Evolutionary conservation across 1,139 yeast genomes (phyloP), one percentile per base, ranked within the genome.

Genomic region (Suhomyces bokatorum): DNA sequence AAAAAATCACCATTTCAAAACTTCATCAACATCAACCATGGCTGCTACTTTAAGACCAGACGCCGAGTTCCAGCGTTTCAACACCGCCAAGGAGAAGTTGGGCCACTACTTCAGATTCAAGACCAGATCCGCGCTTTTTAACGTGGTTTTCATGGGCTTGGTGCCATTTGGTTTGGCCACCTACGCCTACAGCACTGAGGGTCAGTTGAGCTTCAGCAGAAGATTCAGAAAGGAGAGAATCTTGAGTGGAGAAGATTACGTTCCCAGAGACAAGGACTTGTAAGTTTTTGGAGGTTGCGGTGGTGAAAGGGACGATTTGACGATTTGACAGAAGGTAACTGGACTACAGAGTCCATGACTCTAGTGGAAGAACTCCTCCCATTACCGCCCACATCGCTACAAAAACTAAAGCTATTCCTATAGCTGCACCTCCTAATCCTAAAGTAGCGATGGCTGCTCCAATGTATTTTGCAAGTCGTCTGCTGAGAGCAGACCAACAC

Each of bases 11-110:
- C 41, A 27, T 30, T 33, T 41, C 30, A 45, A 42, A 11, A 13
- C 35, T 27, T 28, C 37, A 36, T 14, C 28, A 38, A 34, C 22
- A 14, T 12, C 37, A 20, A 44, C 35, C 27, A 74, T 74, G 79
- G 79, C 78, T 42, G 71, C 64, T 46, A 74, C 79, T 39, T 68
- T 74, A 54, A 67, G 58, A 57, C 77, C 76, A 55, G 79, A 74
- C 54, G 68, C 67, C 43, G 75, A 65, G 46, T 65, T 73, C 42
- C 73, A 70, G 57, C 65, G 67, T 53, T 74, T 73, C 65, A 73
- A 74, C 55, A 52, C 60, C 28, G 77, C 77, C 43, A 73, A 67
- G 53, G 78, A 74, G 51, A 66, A 64, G 49, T 54, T 64, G 35
- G 78, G 78, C 32, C 69, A 66, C 55, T 68, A 66, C 60, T 74